phyloP scores from a whole-genome alignment of 257 asterid genomes.

The Ligustrum vulgare region DNA sequence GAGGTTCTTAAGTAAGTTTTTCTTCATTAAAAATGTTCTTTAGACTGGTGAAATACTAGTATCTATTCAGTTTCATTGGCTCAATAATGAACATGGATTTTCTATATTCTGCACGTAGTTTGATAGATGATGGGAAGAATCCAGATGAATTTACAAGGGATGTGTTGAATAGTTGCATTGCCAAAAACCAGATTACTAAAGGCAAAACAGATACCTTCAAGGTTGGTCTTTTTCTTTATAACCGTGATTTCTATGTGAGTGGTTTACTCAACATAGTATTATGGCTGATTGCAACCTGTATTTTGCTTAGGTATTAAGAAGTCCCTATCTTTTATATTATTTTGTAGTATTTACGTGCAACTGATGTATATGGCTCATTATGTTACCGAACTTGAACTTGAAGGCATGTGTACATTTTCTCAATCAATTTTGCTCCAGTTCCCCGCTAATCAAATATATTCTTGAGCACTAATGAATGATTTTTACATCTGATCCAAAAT shows the following conservation, averaged over 20 bases:
- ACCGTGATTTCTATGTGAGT: no score
- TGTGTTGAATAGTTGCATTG: not conserved
- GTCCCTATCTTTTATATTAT: no score
- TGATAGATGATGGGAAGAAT: constrained; percentile 82
- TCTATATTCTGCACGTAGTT: constrained; percentile 38
- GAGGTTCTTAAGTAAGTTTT: constrained; percentile 75
- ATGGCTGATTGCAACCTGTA: no score
- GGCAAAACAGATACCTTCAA: not conserved
- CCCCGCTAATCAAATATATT: not conserved
- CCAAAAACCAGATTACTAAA: not conserved
- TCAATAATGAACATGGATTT: not conserved
- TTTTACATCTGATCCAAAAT: not conserved
- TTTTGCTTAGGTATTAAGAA: no score
- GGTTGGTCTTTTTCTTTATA: constrained; percentile 6
- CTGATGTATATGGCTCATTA: not conserved
- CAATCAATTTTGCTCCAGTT: not conserved
- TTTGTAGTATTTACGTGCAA: not conserved
- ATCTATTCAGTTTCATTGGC: not conserved
- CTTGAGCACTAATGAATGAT: not conserved
- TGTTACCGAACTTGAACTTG: not conserved
- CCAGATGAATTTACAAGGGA: constrained; percentile 34
- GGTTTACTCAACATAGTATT: no score
- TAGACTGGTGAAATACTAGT: not conserved
- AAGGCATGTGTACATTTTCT: not conserved
- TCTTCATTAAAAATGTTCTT: not conserved